Percentiles rank a stretch among this genome's conserved stretches.
Evolutionary conservation across 208 protist species (phyloP).

Genomic region (Leishmania aethiopica): DNA sequence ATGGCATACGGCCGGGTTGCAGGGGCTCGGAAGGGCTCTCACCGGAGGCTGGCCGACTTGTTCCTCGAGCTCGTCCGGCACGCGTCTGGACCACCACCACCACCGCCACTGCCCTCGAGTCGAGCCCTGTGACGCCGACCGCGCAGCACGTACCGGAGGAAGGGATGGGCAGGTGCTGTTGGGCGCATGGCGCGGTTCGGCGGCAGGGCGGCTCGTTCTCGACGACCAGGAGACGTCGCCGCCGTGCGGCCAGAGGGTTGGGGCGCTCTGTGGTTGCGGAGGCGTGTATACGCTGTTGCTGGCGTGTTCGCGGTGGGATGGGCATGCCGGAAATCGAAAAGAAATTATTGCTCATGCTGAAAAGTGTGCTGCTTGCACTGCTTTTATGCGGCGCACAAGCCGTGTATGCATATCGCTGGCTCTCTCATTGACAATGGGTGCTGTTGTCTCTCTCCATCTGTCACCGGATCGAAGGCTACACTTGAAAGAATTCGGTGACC

Average conservation of each 20-base stretch:
- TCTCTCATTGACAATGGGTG: background rate
- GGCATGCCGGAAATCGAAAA: background rate
- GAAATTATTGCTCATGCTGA: background rate
- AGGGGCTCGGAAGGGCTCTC: background rate
- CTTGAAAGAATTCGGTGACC: background rate
- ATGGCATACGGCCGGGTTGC: background rate
- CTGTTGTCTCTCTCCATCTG: no score
- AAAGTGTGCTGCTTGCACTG: background rate
- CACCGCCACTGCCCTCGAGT: background rate
- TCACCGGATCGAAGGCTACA: no score
- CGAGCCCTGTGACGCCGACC: background rate
- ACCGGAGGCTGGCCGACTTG: background rate
- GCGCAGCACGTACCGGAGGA: background rate
- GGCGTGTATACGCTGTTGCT: background rate
- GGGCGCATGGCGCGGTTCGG: no score
- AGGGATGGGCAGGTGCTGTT: background rate
- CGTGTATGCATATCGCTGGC: background rate
- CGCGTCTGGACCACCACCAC: no score
- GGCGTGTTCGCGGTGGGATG: background rate
- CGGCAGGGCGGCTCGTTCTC: background rate
- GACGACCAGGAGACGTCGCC: background rate
- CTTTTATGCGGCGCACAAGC: background rate
- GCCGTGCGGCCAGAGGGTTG: background rate
- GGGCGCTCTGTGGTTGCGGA: background rate
- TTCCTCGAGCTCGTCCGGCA: background rate